These are phyloP conservation scores for Tausonia pullulans DNA, from an alignment of 1,284 basidiomycete genomes.

Conservation along the genomic window DNA sequence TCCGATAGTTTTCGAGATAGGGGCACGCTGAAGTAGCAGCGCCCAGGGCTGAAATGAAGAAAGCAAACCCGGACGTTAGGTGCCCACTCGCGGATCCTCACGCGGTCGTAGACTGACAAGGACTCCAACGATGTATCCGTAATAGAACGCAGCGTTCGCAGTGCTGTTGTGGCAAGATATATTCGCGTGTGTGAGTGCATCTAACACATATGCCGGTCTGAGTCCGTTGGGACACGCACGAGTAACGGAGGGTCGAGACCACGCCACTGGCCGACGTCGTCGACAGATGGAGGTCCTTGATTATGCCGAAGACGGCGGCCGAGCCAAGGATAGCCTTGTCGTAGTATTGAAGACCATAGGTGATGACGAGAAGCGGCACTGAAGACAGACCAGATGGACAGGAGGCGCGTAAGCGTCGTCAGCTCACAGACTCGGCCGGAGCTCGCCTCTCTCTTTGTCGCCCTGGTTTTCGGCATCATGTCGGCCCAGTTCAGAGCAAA, in stretches of 20 bases:
- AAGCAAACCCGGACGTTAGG: too few relatives aligned
- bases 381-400: too few relatives aligned
- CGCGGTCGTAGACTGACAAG: neutral
- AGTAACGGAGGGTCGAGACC: slow-evolving; percentile 30
- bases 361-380: slow-evolving; percentile 38
- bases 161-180: neutral
- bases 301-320: slow-evolving; percentile 41
- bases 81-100: too few relatives aligned
- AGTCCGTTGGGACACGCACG: slow-evolving; percentile 23
- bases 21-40: slow-evolving; percentile 36
- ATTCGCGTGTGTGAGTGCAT: too few relatives aligned
- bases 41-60: slow-evolving; percentile 32
- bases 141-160: slow-evolving; percentile 35
- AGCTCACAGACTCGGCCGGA: too few relatives aligned
- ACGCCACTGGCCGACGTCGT: slow-evolving; percentile 26
- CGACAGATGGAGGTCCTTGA: slow-evolving; percentile 32
- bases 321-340: slow-evolving; percentile 36
- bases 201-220: too few relatives aligned
- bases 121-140: slow-evolving; percentile 38
- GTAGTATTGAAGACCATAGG: slow-evolving; percentile 37
- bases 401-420: too few relatives aligned
- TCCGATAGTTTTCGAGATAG: slow-evolving; percentile 32
- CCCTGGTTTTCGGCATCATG: too few relatives aligned
- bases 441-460: too few relatives aligned
- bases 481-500: slow-evolving; percentile 17